Percentiles rank a stretch among this genome's conserved stretches.
phyloP scores from a whole-genome alignment of 495 filamentous ascomycete genomes.

The Daldinia loculata region DNA sequence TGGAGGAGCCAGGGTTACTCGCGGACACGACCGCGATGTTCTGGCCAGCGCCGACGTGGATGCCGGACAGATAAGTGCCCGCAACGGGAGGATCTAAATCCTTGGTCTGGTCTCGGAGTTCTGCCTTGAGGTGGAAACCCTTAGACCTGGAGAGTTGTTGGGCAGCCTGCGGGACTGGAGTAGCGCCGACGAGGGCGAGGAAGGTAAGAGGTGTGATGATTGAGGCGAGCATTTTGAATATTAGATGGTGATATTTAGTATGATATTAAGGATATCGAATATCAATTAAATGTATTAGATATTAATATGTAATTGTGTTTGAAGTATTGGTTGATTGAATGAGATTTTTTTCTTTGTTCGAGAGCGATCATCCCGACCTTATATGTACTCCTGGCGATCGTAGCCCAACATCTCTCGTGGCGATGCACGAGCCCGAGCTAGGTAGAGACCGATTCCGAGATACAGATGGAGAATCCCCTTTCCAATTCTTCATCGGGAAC shows the following conservation, averaged over 20 bases:
- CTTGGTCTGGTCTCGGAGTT: slow-evolving; percentile 37
- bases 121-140: slow-evolving; percentile 26
- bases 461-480: background rate
- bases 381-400: background rate
- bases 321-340: background rate
- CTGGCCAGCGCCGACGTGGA: slow-evolving; percentile 38
- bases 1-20: background rate
- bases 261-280: background rate
- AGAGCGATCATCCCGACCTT: background rate
- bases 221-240: slow-evolving; percentile 26
- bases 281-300: slow-evolving; percentile 8
- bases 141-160: slow-evolving; percentile 19
- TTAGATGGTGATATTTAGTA: slow-evolving; percentile 1
- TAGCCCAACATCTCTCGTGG: background rate
- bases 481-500: background rate
- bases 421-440: background rate
- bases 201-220: slow-evolving; percentile 17
- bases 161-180: slow-evolving; percentile 11
- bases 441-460: background rate
- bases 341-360: background rate
- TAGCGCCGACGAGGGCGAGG: slow-evolving; percentile 21
- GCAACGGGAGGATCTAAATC: slow-evolving; percentile 43
- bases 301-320: background rate
- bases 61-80: slow-evolving; percentile 15
- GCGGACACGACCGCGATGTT: slow-evolving; percentile 26